These are phyloP conservation scores for Podila minutissima DNA, from an alignment of 192 early-diverging fungal genomes.

Conservation along the genomic window DNA sequence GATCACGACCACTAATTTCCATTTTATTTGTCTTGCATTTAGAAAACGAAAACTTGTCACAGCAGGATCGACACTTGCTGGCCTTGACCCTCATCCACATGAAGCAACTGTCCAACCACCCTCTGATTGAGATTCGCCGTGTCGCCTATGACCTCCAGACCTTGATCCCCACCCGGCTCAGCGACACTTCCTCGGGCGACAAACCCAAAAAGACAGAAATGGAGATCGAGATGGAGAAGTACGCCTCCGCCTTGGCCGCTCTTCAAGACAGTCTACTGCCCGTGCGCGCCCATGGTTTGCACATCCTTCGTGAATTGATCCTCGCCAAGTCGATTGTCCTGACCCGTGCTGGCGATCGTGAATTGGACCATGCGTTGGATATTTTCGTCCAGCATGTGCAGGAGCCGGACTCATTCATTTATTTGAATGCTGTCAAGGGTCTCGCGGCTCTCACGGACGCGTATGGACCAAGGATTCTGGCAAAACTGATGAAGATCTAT, in stretches of 20 bases:
- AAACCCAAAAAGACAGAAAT: constrained; percentile 20
- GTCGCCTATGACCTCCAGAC: constrained; percentile 58
- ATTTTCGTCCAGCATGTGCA: constrained; percentile 83
- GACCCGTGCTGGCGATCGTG: constrained; percentile 17
- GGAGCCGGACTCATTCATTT: constrained; percentile 90
- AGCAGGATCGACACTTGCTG: constrained; percentile 54
- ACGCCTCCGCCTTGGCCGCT: constrained; percentile 81
- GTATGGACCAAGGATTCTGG: constrained; percentile 76
- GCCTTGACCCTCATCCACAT: constrained; percentile 47
- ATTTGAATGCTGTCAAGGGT: constrained; percentile 93
- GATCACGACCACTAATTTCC: background rate
- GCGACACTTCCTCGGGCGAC: constrained; percentile 3
- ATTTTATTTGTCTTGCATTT: background rate
- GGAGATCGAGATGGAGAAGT: constrained; percentile 63
- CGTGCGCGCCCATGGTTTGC: constrained; percentile 88
- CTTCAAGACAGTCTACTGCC: constrained; percentile 83
- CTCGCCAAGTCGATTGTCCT: constrained; percentile 71
- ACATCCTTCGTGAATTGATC: constrained; percentile 83
- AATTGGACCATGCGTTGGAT: constrained; percentile 72
- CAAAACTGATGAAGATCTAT: constrained; percentile 77
- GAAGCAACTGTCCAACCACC: constrained; percentile 48
- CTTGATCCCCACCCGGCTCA: constrained; percentile 53
- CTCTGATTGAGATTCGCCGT: constrained; percentile 53
- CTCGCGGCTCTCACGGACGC: constrained; percentile 84
- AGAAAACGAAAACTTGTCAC: constrained; percentile 60